phyloP scores from a whole-genome alignment of 129 eudicot species.

The Daucus carota region DH1_v3.0 NC_030385.2:36219501-36220000 shows the following conservation, averaged over 20 bases:
- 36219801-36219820: constrained; percentile 79
- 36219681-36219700: background rate
- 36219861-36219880: constrained; percentile 45
- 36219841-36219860: constrained; percentile 67
- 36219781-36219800: constrained; percentile 69
- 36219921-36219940: constrained; percentile 70
- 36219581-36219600: background rate
- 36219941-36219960: constrained; percentile 32
- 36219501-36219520: too few relatives aligned
- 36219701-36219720: background rate
- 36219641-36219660: background rate
- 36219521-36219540: too few relatives aligned
- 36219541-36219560: too few relatives aligned
- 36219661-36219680: background rate
- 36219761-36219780: constrained; percentile 10
- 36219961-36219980: background rate
- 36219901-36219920: constrained; percentile 68
- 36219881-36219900: constrained; percentile 40
- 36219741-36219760: background rate
- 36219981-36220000: background rate
- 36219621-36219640: background rate
- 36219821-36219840: constrained; percentile 66
- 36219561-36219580: background rate
- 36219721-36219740: background rate
- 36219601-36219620: background rate